Evolutionary conservation across 495 filamentous ascomycete genomes (phyloP).

Genomic region (Penicillium canariense): DNA sequence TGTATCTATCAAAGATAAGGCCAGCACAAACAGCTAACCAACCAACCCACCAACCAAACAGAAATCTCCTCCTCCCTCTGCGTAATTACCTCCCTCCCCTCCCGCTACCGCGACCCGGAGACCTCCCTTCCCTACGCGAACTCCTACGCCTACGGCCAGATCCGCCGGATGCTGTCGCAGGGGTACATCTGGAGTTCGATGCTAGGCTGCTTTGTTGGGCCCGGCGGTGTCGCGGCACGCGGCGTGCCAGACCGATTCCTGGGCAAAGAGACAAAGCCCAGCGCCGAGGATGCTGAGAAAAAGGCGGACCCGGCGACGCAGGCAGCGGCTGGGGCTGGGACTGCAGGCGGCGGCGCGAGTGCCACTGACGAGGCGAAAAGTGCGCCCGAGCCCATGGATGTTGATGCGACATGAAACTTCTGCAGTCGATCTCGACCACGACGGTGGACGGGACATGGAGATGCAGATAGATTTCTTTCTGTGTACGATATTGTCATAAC

Average conservation of each 20-base stretch:
- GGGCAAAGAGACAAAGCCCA: conserved; percentile 14
- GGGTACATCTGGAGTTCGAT: conserved; percentile 74
- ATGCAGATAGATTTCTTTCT: no score
- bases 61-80: conserved; percentile 59
- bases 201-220: conserved; percentile 72
- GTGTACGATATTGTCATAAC: conserved; percentile 2
- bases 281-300: neutral
- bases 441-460: neutral
- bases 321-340: neutral
- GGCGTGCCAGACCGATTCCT: conserved; percentile 71
- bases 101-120: conserved; percentile 71
- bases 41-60: conserved; percentile 2
- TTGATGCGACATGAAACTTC: conserved; percentile 3
- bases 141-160: conserved; percentile 69
- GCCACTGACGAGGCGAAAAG: neutral
- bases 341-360: neutral
- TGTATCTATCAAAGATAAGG: neutral
- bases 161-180: conserved; percentile 53
- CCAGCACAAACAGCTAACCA: neutral
- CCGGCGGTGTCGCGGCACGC: conserved; percentile 54
- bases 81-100: conserved; percentile 75
- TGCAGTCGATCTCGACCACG: neutral
- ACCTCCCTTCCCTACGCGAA: conserved; percentile 77
- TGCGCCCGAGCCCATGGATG: conserved; percentile 20
- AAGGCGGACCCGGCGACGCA: neutral